These are phyloP conservation scores for Solanum gandarillasii DNA, from an alignment of 257 asterid species.

Conservation along the genomic window DNA sequence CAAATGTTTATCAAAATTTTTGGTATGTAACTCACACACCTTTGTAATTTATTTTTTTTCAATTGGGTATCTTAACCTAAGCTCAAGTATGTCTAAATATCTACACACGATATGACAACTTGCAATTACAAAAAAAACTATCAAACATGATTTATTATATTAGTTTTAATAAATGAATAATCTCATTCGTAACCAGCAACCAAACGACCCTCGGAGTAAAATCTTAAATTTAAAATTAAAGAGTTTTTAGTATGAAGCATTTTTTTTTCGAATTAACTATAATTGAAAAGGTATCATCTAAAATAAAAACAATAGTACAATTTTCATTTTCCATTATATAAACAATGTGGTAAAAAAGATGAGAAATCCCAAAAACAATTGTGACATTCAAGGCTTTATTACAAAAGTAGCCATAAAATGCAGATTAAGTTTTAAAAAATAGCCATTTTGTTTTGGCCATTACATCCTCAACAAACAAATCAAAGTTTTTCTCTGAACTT, in stretches of 20 bases:
- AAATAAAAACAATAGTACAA: neutral
- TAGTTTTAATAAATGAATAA: neutral
- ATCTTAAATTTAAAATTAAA: neutral
- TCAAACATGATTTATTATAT: neutral
- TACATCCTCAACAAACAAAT: constrained; percentile 29
- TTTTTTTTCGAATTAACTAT: neutral
- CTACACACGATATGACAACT: too few species aligned
- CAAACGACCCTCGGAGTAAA: accelerated
- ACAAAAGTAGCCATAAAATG: neutral
- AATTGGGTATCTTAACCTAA: too few species aligned
- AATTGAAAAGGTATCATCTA: neutral
- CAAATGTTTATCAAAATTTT: too few species aligned
- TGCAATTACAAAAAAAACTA: neutral
- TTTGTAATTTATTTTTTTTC: too few species aligned
- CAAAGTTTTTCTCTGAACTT: constrained; percentile 1
- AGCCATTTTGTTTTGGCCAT: neutral
- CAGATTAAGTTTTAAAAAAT: neutral
- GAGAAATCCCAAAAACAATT: neutral
- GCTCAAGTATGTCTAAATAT: too few species aligned
- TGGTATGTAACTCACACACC: neutral
- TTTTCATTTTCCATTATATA: neutral
- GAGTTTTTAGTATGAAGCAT: neutral
- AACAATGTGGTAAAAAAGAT: neutral
- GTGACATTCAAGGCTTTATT: neutral
- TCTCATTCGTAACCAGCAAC: neutral